Evolutionary conservation across 768 basidiomycete genomes (phyloP).

Genomic region (Lactarius sanguifluus): DNA sequence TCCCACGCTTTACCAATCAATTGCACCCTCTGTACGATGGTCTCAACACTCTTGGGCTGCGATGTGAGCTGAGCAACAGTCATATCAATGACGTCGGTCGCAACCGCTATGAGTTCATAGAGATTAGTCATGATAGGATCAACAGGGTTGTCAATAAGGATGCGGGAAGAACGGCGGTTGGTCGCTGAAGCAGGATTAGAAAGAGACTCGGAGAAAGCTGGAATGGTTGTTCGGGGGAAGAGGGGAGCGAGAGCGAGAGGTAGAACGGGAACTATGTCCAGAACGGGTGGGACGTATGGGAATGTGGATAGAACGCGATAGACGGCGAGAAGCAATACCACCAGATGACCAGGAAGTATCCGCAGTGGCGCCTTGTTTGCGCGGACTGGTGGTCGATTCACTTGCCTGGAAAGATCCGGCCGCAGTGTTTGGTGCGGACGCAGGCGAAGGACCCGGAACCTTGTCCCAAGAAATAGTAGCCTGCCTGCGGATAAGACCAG

Average conservation of each 20-base stretch:
- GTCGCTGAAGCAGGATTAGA: constrained; percentile 36
- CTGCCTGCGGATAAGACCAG: constrained; percentile 67
- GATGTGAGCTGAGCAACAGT: constrained; percentile 82
- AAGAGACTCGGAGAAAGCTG: constrained; percentile 59
- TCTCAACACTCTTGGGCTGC: constrained; percentile 80
- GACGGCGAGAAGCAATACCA: constrained; percentile 65
- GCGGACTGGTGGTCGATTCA: constrained; percentile 58
- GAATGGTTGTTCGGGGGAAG: constrained; percentile 71
- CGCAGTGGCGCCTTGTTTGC: constrained; percentile 52
- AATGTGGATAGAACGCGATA: constrained; percentile 83
- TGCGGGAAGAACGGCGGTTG: constrained; percentile 77
- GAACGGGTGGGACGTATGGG: constrained; percentile 64
- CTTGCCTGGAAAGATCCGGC: constrained; percentile 25
- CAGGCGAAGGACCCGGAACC: constrained; percentile 50
- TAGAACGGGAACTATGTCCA: constrained; percentile 86
- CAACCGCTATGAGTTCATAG: constrained; percentile 89
- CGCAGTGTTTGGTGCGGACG: constrained; percentile 57
- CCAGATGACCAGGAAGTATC: constrained; percentile 24
- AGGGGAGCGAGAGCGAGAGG: constrained; percentile 92
- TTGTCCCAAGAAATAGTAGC: constrained; percentile 66
- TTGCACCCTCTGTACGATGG: constrained; percentile 88
- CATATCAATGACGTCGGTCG: constrained; percentile 92
- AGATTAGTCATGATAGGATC: constrained; percentile 89
- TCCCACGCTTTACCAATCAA: constrained; percentile 95
- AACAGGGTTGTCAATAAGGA: constrained; percentile 79